These are phyloP conservation scores for Candida ipomoeae DNA, from an alignment of 805 yeast genomes.

Conservation along the genomic window DNA sequence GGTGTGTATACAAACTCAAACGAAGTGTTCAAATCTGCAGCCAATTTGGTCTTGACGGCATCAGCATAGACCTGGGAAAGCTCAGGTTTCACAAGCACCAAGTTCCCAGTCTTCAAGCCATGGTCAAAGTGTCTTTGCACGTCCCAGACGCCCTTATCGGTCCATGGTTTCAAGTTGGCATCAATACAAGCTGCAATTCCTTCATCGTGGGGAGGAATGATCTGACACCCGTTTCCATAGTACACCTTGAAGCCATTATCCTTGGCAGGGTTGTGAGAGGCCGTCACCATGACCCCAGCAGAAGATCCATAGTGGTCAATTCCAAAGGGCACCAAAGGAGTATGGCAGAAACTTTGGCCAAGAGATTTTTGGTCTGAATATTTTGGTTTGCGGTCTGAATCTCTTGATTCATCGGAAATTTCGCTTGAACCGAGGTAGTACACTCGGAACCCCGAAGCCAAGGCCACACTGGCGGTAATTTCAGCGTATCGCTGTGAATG, in stretches of 20 bases:
- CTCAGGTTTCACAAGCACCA: slow-evolving; percentile 41
- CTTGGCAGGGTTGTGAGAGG: slow-evolving; percentile 78
- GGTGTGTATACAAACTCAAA: slow-evolving; percentile 79
- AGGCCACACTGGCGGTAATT: slow-evolving; percentile 70
- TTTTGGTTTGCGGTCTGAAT: background rate
- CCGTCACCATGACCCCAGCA: slow-evolving; percentile 91
- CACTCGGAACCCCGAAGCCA: slow-evolving; percentile 65
- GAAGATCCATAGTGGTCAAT: slow-evolving; percentile 60
- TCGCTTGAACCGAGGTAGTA: slow-evolving; percentile 49
- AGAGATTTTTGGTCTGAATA: background rate
- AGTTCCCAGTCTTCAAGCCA: slow-evolving; percentile 21
- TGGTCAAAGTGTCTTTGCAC: slow-evolving; percentile 31
- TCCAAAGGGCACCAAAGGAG: slow-evolving; percentile 90
- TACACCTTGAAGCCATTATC: slow-evolving; percentile 96
- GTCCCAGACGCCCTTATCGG: slow-evolving; percentile 43
- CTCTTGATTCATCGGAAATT: slow-evolving; percentile 26
- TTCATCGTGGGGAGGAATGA: slow-evolving; percentile 84
- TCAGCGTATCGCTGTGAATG: slow-evolving; percentile 77
- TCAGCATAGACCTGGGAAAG: slow-evolving; percentile 40
- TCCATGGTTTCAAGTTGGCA: slow-evolving; percentile 58
- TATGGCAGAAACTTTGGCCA: slow-evolving; percentile 48
- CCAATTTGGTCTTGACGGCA: slow-evolving; percentile 25
- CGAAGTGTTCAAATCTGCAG: slow-evolving; percentile 22
- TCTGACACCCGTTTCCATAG: slow-evolving; percentile 92
- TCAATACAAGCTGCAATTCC: slow-evolving; percentile 65